These are phyloP conservation scores for Diaporthe sp. DNA, from an alignment of 2,329 filamentous ascomycete species.

Conservation along the genomic window DNA sequence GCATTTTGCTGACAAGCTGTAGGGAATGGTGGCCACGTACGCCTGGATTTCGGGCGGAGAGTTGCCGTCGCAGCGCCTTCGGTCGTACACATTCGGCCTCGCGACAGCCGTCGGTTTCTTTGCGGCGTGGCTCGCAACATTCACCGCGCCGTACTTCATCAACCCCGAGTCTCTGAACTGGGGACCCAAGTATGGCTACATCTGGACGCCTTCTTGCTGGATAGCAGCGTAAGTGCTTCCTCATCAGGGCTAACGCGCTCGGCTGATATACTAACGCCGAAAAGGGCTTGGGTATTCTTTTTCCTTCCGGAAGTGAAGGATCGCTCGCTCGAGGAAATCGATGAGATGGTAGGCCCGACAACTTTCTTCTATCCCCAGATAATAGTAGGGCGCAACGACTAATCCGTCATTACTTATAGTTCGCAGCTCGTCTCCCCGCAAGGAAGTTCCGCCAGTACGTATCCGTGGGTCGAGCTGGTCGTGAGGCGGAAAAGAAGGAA, in stretches of 20 bases:
- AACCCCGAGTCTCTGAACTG: conserved; percentile 63
- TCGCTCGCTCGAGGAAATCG: conserved; percentile 63
- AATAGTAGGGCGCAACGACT: not conserved
- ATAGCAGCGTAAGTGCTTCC: conserved; percentile 42
- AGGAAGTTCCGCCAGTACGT: conserved; percentile 53
- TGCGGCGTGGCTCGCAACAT: conserved; percentile 66
- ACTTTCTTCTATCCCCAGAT: not conserved
- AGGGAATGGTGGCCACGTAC: conserved; percentile 62
- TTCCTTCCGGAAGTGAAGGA: conserved; percentile 65
- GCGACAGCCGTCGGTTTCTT: conserved; percentile 65
- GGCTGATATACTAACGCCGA: not conserved
- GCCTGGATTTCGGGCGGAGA: conserved; percentile 68
- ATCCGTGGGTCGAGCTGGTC: conserved; percentile 37
- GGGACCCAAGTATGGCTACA: conserved; percentile 68
- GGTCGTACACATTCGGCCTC: conserved; percentile 66
- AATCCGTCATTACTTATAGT: conserved; percentile 34
- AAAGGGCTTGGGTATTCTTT: conserved; percentile 53
- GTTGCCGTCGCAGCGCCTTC: conserved; percentile 65
- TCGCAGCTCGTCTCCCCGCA: conserved; percentile 51
- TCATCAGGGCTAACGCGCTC: not conserved
- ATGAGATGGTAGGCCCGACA: conserved; percentile 58
- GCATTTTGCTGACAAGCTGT: not conserved
- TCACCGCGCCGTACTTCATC: conserved; percentile 70
- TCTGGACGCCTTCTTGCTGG: conserved; percentile 57
- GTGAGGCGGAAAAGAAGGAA: conserved; percentile 32